phyloP scores from a whole-genome alignment of 2,329 filamentous ascomycete species.

The Xylogone sp. region DNA sequence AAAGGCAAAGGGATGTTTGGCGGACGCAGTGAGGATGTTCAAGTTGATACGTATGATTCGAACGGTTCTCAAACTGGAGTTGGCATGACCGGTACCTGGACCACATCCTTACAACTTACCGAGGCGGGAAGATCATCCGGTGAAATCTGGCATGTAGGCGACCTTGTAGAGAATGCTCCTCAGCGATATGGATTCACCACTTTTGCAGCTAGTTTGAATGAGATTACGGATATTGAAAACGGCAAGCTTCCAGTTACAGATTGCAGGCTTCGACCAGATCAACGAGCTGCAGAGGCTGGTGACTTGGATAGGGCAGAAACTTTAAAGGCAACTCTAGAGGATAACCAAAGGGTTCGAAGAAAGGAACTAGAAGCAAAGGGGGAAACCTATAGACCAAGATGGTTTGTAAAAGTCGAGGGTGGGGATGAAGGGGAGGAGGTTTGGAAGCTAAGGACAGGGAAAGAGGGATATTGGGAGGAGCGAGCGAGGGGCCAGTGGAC shows the following conservation, averaged over 20 bases:
- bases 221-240: constrained; percentile 77
- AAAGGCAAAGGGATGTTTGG: constrained; percentile 97
- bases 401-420: constrained; percentile 71
- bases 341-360: constrained; percentile 73
- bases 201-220: constrained; percentile 84
- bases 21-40: constrained; percentile 85
- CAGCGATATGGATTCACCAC: constrained; percentile 84
- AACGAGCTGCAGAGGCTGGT: constrained; percentile 78
- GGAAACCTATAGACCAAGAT: constrained; percentile 69
- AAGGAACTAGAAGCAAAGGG: constrained; percentile 72
- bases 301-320: constrained; percentile 79
- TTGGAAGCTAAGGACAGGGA: constrained; percentile 74
- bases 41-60: constrained; percentile 66
- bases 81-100: constrained; percentile 82
- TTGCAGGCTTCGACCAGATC: constrained; percentile 79
- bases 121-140: constrained; percentile 59
- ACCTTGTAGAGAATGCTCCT: constrained; percentile 72
- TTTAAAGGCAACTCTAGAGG: constrained; percentile 79
- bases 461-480: constrained; percentile 93
- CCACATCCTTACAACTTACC: constrained; percentile 63
- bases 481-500: constrained; percentile 65
- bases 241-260: constrained; percentile 77
- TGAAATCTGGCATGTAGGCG: constrained; percentile 75
- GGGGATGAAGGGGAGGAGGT: constrained; percentile 61
- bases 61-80: constrained; percentile 63